Percentiles rank a stretch among this genome's conserved stretches.
These are phyloP conservation scores for Rhizophagus prolifer DNA, from an alignment of 192 early-diverging fungal genomes.

Conservation along the genomic window DNA sequence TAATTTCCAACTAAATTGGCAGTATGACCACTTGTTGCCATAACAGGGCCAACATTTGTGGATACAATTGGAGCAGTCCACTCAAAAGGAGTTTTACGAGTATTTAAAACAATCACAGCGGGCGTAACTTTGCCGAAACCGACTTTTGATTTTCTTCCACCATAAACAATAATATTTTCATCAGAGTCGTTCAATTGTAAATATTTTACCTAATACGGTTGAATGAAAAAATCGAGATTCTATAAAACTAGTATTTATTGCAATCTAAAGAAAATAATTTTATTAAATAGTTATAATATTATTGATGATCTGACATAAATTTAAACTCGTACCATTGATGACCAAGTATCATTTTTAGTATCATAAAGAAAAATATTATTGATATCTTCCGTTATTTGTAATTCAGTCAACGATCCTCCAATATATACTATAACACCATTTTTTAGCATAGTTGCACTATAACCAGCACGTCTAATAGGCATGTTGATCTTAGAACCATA, in stretches of 20 bases:
- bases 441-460: background rate
- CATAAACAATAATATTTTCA: background rate
- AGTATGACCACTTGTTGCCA: background rate
- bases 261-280: background rate
- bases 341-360: background rate
- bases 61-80: background rate
- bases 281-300: too few relatives aligned
- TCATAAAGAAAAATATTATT: background rate
- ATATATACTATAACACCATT: background rate
- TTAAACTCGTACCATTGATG: background rate
- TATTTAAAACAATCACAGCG: background rate
- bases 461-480: background rate
- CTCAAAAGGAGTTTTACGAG: background rate
- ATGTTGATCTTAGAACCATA: background rate
- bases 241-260: background rate
- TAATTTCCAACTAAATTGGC: background rate
- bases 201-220: background rate
- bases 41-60: background rate
- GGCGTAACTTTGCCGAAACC: background rate
- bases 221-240: background rate
- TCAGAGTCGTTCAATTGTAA: background rate
- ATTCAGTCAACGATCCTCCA: background rate
- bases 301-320: too few relatives aligned
- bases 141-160: background rate
- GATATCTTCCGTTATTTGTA: background rate